Percentiles rank a stretch among this genome's conserved stretches.
Evolutionary conservation across 2,329 filamentous ascomycete species (phyloP).

Genomic region (Mycogone perniciosa): DNA sequence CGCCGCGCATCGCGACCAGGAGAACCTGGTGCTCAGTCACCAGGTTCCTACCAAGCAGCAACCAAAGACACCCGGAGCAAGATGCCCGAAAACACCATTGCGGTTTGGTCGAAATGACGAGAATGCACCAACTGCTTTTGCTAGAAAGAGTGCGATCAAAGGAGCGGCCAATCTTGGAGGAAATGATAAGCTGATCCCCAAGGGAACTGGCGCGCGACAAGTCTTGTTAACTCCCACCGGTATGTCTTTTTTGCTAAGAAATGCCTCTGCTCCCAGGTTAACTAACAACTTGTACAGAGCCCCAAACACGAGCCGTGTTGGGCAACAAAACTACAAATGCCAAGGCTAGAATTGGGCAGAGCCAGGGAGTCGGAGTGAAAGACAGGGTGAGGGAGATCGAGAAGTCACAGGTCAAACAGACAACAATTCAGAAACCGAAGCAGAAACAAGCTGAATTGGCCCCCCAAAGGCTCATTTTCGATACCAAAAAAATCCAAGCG

Average conservation of each 20-base stretch:
- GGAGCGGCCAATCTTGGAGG: conserved; percentile 52
- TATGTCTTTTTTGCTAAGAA: conserved; percentile 35
- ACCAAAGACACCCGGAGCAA: conserved; percentile 73
- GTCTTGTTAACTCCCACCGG: conserved; percentile 74
- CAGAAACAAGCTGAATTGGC: conserved; percentile 47
- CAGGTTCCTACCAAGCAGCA: conserved; percentile 70
- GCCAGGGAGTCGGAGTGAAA: conserved; percentile 60
- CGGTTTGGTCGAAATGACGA: conserved; percentile 76
- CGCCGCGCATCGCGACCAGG: conserved; percentile 74
- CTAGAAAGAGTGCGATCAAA: conserved; percentile 38
- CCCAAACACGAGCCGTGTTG: conserved; percentile 67
- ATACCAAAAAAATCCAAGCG: conserved; percentile 44
- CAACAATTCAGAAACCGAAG: conserved; percentile 54
- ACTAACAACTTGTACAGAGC: conserved; percentile 20
- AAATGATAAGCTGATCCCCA: conserved; percentile 40
- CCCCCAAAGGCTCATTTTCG: conserved; percentile 56
- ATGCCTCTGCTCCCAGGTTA: background rate
- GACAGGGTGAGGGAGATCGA: conserved; percentile 52
- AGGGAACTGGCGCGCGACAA: conserved; percentile 41
- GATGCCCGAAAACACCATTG: conserved; percentile 76
- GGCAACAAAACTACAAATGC: conserved; percentile 96
- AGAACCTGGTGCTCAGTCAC: conserved; percentile 74
- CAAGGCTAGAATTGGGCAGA: conserved; percentile 65
- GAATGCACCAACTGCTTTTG: conserved; percentile 52
- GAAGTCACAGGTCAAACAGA: conserved; percentile 56